Percentiles rank a stretch among this genome's conserved stretches.
Conservation (phyloP, 192 early-diverging fungal genomes). For the Coemansia reversa region DNA sequence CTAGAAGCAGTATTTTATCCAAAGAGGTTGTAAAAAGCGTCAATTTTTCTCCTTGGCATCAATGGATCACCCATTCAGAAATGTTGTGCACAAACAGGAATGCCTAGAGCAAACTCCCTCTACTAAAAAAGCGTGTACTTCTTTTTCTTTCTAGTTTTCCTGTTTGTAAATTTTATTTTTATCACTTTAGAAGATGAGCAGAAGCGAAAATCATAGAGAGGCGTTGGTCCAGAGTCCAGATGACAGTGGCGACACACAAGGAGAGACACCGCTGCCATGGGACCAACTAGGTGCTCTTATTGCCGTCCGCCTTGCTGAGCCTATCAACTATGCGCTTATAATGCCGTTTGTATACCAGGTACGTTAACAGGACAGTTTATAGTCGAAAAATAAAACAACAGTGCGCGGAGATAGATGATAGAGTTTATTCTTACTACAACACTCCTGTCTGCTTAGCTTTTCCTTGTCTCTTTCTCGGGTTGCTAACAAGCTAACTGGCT, state of each 20-base stretch:
- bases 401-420: background rate
- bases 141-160: background rate
- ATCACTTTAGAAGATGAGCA: background rate
- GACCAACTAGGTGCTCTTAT: slow-evolving; percentile 23
- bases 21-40: background rate
- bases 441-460: no score
- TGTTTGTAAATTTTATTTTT: background rate
- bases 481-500: background rate
- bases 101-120: background rate
- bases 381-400: background rate
- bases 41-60: background rate
- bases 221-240: background rate
- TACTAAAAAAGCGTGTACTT: background rate
- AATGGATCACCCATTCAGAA: background rate
- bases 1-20: background rate
- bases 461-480: no score
- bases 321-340: slow-evolving; percentile 67
- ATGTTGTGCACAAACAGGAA: background rate
- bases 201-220: background rate
- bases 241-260: background rate
- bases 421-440: background rate
- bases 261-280: slow-evolving; percentile 44
- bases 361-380: background rate
- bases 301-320: slow-evolving; percentile 58
- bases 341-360: slow-evolving; percentile 54